These are phyloP conservation scores for Jasminum sambac DNA, from an alignment of 257 asterid genomes.

Conservation along the genomic window DNA sequence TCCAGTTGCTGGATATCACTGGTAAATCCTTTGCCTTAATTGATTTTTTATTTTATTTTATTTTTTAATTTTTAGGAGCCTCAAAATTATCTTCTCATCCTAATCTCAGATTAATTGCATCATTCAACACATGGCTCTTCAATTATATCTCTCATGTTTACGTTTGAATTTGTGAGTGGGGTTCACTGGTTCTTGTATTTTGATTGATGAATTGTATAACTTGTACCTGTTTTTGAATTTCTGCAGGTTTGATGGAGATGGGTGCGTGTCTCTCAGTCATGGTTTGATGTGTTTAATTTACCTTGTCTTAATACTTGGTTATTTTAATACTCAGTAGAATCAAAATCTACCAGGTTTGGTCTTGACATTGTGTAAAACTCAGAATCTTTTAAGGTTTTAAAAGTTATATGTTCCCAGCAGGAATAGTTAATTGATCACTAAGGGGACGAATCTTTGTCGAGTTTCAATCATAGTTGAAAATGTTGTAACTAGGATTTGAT, in stretches of 20 bases:
- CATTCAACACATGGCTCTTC: slow-evolving; percentile 6
- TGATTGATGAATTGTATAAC: slow-evolving; percentile 16
- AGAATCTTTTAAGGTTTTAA: not conserved
- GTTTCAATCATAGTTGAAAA: no score
- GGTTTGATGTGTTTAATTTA: slow-evolving; percentile 26
- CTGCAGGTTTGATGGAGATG: slow-evolving; percentile 99
- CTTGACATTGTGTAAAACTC: not conserved
- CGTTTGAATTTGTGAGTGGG: not conserved
- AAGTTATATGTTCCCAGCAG: not conserved
- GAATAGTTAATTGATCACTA: not conserved
- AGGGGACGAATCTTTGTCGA: not conserved
- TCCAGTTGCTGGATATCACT: slow-evolving; percentile 97
- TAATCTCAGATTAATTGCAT: not conserved
- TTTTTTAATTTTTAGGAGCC: no score
- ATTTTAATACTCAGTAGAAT: not conserved
- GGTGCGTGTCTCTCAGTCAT: slow-evolving; percentile 55
- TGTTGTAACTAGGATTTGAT: no score
- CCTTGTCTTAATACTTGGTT: not conserved
- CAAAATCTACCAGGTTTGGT: not conserved
- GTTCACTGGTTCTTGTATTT: slow-evolving; percentile 19
- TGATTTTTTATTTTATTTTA: no score
- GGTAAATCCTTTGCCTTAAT: slow-evolving; percentile 42
- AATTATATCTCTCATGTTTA: slow-evolving; percentile 2
- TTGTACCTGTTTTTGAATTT: slow-evolving; percentile 25
- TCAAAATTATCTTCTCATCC: not conserved